phyloP scores from a whole-genome alignment of 139 green algal genomes.

The Yamagishiella unicocca region DNA sequence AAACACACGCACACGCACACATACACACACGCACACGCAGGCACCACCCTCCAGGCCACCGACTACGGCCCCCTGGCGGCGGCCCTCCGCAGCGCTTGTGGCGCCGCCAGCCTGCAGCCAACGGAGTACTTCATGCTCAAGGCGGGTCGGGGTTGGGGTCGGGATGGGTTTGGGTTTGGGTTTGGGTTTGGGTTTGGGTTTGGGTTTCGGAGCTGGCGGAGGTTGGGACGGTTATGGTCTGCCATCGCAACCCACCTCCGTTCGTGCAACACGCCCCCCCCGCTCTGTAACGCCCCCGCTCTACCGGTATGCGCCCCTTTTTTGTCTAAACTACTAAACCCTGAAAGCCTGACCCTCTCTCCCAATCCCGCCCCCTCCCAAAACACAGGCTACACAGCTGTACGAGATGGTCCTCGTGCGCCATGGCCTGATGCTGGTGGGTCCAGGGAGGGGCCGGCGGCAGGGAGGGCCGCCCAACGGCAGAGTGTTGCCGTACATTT shows the following conservation, averaged over 20 bases:
- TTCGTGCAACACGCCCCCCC: no score
- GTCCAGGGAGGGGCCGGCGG: background rate
- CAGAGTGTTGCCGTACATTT: no score
- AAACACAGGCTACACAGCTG: slow-evolving; percentile 83
- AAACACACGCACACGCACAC: background rate
- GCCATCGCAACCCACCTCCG: no score
- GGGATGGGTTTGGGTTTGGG: no score
- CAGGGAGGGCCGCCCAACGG: no score
- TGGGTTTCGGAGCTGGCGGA: no score
- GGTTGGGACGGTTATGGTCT: no score
- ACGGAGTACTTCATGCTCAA: slow-evolving; percentile 77
- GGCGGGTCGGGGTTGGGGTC: no score
- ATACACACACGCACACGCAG: background rate
- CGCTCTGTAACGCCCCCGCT: no score
- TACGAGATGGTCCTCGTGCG: slow-evolving; percentile 90
- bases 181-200: no score
- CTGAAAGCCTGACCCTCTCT: background rate
- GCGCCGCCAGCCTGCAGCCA: slow-evolving; percentile 66
- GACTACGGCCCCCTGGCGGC: slow-evolving; percentile 64
- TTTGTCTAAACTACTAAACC: background rate
- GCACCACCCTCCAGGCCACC: slow-evolving; percentile 22
- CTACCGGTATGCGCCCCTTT: no score
- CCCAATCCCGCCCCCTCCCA: no score
- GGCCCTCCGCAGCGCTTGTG: slow-evolving; percentile 61
- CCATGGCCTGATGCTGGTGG: slow-evolving; percentile 87